These are phyloP conservation scores for Pseudogymnoascus sp. DNA, from an alignment of 2,329 filamentous ascomycete species.

Conservation along the genomic window DNA sequence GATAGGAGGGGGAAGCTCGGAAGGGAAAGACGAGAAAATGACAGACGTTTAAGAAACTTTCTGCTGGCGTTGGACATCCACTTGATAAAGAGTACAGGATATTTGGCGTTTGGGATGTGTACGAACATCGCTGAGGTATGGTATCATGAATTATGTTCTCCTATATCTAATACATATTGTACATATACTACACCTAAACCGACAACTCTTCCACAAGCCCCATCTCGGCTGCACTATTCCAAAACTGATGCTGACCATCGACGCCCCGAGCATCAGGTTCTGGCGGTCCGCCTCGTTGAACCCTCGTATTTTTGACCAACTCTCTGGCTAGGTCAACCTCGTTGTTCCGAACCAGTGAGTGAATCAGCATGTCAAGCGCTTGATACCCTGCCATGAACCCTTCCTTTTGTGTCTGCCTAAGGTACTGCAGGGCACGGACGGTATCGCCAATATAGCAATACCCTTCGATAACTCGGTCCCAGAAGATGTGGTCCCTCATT, in stretches of 20 bases:
- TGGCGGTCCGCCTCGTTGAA: conserved; percentile 19
- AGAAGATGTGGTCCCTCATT: conserved; percentile 49
- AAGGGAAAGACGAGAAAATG: conserved; percentile 8
- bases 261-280: conserved; percentile 16
- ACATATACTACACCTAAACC: conserved; percentile 7
- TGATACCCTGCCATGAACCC: conserved; percentile 20
- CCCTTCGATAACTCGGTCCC: conserved; percentile 61
- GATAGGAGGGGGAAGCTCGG: conserved; percentile 29
- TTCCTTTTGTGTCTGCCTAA: conserved; percentile 34
- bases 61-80: neutral
- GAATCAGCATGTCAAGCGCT: conserved; percentile 22
- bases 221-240: conserved; percentile 21
- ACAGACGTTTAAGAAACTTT: neutral
- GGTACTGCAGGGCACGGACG: conserved; percentile 39
- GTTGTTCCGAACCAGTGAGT: conserved; percentile 22
- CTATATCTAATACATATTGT: neutral
- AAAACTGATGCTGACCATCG: conserved; percentile 25
- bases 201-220: conserved; percentile 14
- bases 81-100: conserved; percentile 1
- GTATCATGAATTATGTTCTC: conserved; percentile 9
- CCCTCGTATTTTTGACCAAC: conserved; percentile 23
- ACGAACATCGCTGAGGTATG: neutral
- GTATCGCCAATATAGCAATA: conserved; percentile 49
- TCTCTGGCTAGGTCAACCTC: conserved; percentile 25
- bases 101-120: neutral